Percentiles rank a stretch among this genome's conserved stretches.
These are phyloP conservation scores for Rosa rugosa DNA, from an alignment of 306 rosid genomes.

Conservation along the genomic window DNA sequence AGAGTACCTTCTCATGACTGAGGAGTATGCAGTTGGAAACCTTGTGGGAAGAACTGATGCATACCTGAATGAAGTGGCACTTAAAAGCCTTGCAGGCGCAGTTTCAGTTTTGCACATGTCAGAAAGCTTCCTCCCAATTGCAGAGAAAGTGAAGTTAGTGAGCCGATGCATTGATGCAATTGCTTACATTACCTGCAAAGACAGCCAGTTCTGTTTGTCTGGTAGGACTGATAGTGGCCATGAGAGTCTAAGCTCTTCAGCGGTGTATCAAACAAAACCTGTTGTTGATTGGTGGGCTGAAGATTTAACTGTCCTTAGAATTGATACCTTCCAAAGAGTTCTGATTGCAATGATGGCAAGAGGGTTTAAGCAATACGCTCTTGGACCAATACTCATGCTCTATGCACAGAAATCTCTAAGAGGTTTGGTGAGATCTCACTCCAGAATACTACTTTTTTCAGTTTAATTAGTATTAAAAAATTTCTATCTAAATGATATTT, in stretches of 20 bases:
- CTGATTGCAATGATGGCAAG: slow-evolving; percentile 93
- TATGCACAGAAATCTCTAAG: slow-evolving; percentile 95
- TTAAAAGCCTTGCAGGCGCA: slow-evolving; percentile 69
- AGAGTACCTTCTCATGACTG: slow-evolving; percentile 94
- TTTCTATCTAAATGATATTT: slow-evolving; percentile 7
- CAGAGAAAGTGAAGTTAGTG: slow-evolving; percentile 77
- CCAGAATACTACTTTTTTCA: slow-evolving; percentile 25
- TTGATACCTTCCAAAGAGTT: slow-evolving; percentile 87
- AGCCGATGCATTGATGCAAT: slow-evolving; percentile 79
- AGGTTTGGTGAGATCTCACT: slow-evolving; percentile 90
- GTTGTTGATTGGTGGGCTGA: slow-evolving; percentile 98
- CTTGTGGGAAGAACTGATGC: slow-evolving; percentile 76
- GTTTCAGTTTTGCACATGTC: slow-evolving; percentile 62
- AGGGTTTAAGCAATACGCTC: slow-evolving; percentile 83
- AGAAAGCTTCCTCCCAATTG: slow-evolving; percentile 64
- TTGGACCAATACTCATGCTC: slow-evolving; percentile 89
- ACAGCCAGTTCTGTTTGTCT: slow-evolving; percentile 58
- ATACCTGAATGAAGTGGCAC: slow-evolving; percentile 79
- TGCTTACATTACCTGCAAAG: slow-evolving; percentile 76
- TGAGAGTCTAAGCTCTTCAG: slow-evolving; percentile 45
- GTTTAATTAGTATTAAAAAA: neutral
- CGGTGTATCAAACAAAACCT: slow-evolving; percentile 45
- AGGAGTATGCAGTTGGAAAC: slow-evolving; percentile 76
- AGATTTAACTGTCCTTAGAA: slow-evolving; percentile 81
- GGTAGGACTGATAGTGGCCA: slow-evolving; percentile 35